phyloP scores from a whole-genome alignment of 345 rosid species.

The Brassica nigra region DNA sequence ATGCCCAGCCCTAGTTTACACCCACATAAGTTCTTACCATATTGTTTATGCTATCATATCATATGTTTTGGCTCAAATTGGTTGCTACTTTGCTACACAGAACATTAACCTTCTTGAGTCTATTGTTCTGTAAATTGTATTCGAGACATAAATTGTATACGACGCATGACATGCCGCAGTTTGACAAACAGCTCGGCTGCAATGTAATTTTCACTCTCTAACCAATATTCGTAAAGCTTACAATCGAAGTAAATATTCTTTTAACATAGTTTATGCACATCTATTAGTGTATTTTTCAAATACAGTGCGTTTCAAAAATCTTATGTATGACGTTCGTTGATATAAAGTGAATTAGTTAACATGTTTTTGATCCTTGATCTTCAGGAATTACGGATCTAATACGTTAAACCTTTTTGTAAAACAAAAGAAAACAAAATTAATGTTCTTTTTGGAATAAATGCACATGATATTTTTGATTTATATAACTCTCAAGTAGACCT shows the following conservation, averaged over 20 bases:
- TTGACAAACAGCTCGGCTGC: background rate
- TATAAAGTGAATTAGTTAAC: background rate
- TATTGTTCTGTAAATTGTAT: background rate
- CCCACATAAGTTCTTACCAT: background rate
- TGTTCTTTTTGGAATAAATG: background rate
- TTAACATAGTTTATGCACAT: background rate
- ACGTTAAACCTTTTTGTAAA: background rate
- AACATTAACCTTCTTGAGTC: background rate
- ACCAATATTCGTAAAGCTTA: background rate
- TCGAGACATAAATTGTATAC: background rate
- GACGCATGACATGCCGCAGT: slow-evolving; percentile 2
- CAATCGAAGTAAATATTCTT: background rate
- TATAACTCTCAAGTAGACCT: slow-evolving; percentile 4
- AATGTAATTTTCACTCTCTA: background rate
- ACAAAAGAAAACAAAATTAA: background rate
- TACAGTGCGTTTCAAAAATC: background rate
- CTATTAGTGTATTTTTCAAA: background rate
- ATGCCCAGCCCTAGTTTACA: background rate
- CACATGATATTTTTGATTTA: background rate
- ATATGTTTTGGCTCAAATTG: background rate
- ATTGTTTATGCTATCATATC: background rate
- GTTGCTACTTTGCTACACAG: background rate
- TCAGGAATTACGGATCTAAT: background rate
- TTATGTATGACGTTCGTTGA: background rate
- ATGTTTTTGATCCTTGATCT: background rate